Evolutionary conservation across 441 rosid species (phyloP).

Genomic region (Bruguiera hainesii): DNA sequence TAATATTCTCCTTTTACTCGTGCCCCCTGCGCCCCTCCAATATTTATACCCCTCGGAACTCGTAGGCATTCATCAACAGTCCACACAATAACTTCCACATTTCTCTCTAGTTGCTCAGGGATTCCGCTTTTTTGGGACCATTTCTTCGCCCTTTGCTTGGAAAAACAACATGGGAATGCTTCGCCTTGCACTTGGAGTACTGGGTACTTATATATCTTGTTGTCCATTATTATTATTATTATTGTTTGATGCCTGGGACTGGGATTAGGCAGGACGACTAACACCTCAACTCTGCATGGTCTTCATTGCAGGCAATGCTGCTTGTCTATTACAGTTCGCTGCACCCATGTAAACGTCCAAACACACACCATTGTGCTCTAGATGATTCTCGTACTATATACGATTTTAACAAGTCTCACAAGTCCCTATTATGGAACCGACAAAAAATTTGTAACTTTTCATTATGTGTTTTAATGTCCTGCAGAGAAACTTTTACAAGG

Average conservation of each 20-base stretch:
- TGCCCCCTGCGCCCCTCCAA: background rate
- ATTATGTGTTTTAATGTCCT: conserved; percentile 12
- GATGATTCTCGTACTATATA: background rate
- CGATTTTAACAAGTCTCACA: background rate
- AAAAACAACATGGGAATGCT: conserved; percentile 45
- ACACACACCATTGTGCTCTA: too few species aligned
- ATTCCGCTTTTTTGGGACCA: conserved; percentile 19
- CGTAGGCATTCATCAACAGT: conserved; percentile 16
- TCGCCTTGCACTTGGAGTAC: conserved; percentile 54
- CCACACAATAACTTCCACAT: conserved; percentile 6
- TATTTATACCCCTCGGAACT: background rate
- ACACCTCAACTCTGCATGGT: conserved; percentile 1
- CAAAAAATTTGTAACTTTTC: background rate
- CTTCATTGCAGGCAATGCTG: conserved; percentile 66
- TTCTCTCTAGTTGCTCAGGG: conserved; percentile 1
- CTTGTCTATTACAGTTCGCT: conserved; percentile 61
- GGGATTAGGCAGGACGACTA: background rate
- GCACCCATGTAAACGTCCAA: conserved; percentile 60
- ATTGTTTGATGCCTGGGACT: background rate
- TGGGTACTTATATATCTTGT: conserved; percentile 38
- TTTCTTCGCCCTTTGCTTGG: conserved; percentile 16
- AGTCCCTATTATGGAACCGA: background rate
- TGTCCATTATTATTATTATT: background rate
- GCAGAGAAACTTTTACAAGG: conserved; percentile 66
- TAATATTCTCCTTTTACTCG: too few species aligned